Evolutionary conservation across 106 monocot genomes (phyloP), one percentile per base, ranked within the genome.

Genomic region (Xerophyta viscosa): DNA sequence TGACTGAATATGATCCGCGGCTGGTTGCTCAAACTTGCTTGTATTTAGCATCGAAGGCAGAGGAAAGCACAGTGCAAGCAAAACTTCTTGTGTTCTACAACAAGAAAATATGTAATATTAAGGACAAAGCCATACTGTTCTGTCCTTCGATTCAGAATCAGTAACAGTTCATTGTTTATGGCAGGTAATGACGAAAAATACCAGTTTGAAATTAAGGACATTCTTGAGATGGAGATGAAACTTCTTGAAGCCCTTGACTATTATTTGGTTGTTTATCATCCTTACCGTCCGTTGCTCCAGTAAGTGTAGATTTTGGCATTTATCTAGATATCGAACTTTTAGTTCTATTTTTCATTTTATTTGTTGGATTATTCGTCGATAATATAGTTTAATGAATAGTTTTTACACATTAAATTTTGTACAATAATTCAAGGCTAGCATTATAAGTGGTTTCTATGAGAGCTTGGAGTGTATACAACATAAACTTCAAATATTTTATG

Each of bases 211-310:
- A 77, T 90, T 58, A 99, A 99, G 70, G 90, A 91, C 27, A 99
- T 99, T 45, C 98, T 99, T 64, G 98, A 99, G 66, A 99, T 90
- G 89, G 98, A 99, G 77, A 99, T 99, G 98, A 99, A 86, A 57
- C 82, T 99, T 65, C 75, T 99, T 47, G 98, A 99, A 67, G 98
- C 98, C 33, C 86, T 99, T 66, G 98, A 99, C 55, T 99, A 90
- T 72, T 99, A 99, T 69, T 74, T 99, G 29, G 77, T 99, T 74
- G 82, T 91, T 80, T 99, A 69, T 58, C 98, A 99, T 73, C 98
- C 98, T 48, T 99, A 99, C 60, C 85, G 86, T 30, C 70, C 98
- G 41, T 70, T 99, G 20, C 64, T 82, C 52, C 90, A 86, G 94
- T 94, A 78, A 52, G 39, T 8, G 6, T 39, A 39, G 2, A 12